Percentiles rank a stretch among this genome's conserved stretches.
Conservation (phyloP, 768 basidiomycete genomes). For the Mycena rebaudengoi region DNA sequence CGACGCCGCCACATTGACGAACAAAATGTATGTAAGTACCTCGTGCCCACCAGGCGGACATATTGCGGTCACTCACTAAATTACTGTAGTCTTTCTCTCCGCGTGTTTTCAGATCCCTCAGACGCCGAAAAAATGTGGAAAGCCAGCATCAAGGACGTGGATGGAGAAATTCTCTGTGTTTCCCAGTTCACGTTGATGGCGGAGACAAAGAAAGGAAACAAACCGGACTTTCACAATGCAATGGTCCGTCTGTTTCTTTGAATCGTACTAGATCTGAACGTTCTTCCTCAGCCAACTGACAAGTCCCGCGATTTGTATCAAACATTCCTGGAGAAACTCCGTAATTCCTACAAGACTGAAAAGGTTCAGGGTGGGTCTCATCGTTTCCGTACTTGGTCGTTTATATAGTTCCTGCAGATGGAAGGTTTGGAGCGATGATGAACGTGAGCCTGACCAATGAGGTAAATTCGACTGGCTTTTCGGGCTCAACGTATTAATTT, state of each 20-base stretch:
- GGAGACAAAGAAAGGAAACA: conserved; percentile 86
- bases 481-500: conserved; percentile 54
- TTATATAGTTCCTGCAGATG: conserved; percentile 61
- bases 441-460: conserved; percentile 88
- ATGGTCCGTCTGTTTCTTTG: conserved; percentile 66
- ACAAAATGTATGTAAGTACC: conserved; percentile 73
- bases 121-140: conserved; percentile 83
- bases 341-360: conserved; percentile 70
- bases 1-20: conserved; percentile 77
- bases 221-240: conserved; percentile 92
- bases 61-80: conserved; percentile 12
- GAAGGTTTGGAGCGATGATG: conserved; percentile 98
- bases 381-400: background rate
- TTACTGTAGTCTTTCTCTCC: conserved; percentile 79
- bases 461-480: conserved; percentile 46
- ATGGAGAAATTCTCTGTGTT: conserved; percentile 91
- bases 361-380: conserved; percentile 75
- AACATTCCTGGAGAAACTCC: conserved; percentile 74
- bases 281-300: conserved; percentile 68
- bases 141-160: conserved; percentile 84
- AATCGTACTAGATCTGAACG: background rate
- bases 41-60: background rate
- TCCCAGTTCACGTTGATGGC: conserved; percentile 95
- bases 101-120: conserved; percentile 71
- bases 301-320: conserved; percentile 75